Evolutionary conservation across 2,329 filamentous ascomycete genomes (phyloP).

Genomic region (Leptosphaerulina australis): DNA sequence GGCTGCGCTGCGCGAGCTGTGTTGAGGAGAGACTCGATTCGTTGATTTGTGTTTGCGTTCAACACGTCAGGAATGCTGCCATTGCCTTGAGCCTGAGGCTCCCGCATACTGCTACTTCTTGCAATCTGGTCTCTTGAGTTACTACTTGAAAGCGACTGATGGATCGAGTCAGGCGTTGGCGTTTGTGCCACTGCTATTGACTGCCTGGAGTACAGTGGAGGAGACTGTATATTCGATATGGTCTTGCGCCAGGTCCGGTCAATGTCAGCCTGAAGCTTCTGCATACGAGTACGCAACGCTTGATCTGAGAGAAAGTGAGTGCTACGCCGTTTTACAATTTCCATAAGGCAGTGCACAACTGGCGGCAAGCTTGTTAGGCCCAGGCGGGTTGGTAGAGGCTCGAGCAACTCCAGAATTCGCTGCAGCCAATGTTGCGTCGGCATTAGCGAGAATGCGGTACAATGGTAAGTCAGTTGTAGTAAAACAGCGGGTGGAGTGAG

Average conservation of each 20-base stretch:
- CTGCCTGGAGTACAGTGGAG: slow-evolving; percentile 5
- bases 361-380: slow-evolving; percentile 36
- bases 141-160: slow-evolving; percentile 17
- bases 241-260: slow-evolving; percentile 21
- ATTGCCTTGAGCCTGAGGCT: slow-evolving; percentile 13
- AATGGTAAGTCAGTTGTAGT: slow-evolving; percentile 38
- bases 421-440: slow-evolving; percentile 29
- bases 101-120: background rate
- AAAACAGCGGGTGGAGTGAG: slow-evolving; percentile 37
- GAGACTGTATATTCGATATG: background rate
- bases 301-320: slow-evolving; percentile 22
- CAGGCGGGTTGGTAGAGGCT: slow-evolving; percentile 33
- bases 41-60: slow-evolving; percentile 7
- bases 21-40: slow-evolving; percentile 8
- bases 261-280: slow-evolving; percentile 24
- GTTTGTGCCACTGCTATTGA: slow-evolving; percentile 19
- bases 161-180: slow-evolving; percentile 30
- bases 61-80: slow-evolving; percentile 21
- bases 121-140: slow-evolving; percentile 6
- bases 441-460: slow-evolving; percentile 27
- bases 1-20: slow-evolving; percentile 5
- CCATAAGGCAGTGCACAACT: slow-evolving; percentile 33
- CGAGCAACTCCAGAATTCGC: slow-evolving; percentile 31
- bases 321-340: slow-evolving; percentile 27
- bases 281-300: slow-evolving; percentile 25